Evolutionary conservation across 805 yeast species (phyloP), one percentile per base, ranked within the genome.

Genomic region (Pichia gijzeniarum): DNA sequence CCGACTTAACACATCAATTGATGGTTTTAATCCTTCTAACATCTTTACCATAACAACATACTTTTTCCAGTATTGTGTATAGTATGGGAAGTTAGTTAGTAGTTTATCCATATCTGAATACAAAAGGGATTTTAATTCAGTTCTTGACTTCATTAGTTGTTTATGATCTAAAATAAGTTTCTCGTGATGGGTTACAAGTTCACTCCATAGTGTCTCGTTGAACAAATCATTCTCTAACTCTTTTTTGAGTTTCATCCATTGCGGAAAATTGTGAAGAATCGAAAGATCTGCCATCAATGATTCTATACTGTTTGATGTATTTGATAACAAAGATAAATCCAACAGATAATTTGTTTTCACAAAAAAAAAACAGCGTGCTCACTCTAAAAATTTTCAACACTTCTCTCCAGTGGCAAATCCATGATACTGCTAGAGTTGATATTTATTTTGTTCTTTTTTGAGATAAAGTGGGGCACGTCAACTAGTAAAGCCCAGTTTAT

Each of bases 41-140:
- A 80, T 78, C 50, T 73, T 79, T 46, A 72, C 76, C 2, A 82
- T 56, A 0, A 79, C 68, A 47, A 74, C 74, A 57, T 71, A 82
- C 44, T 71, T 70, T 56, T 77, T 79, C 93, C 93, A 85, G 54
- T 76, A 74, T 8, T 70, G 73, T n/a, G 71, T 65, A 17, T 79
- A 63, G 44, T 74, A 69, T 0, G 93, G 93, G 51, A 73, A 83
- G 43, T 73, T 63, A 0, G 62, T 48, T n/a, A 85, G 57, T 2
- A 82, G 56, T 22, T 64, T 65, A 17, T 64, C 62, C 43, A 74
- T 70, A 17, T 72, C 68, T 1, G 44, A 38, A 18, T 46, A 51
- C 1, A 65, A 45, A 5, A 55, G 28, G 0, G 14, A 20, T 35
- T 49, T 53, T 28, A 63, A 38, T n/a, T 48, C 48, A 1, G 27